Base-by-base conservation (phyloP, 208 protist species). In the Leptomonas seymouri region DNA sequence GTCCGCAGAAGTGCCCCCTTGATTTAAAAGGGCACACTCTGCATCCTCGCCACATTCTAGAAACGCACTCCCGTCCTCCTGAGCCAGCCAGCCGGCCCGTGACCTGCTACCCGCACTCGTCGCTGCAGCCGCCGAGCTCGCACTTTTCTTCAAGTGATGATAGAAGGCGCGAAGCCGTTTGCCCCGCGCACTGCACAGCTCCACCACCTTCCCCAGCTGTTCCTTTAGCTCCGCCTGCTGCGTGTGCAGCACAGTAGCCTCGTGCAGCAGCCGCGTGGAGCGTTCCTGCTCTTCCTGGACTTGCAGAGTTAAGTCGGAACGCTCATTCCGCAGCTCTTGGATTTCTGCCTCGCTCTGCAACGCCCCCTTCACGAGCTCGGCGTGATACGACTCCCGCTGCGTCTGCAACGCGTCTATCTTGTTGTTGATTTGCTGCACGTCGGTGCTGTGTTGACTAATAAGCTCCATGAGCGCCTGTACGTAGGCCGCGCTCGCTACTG, bases 281-380 rank as follows among this genome's bases (percentile, higher is more conserved):
- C 80, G 67, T 78, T 92, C 89, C 6, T 79, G 81, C 57, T 88
- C 82, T 64, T 93, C 84, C 67, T 90, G 86, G n/a, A 92, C 69
- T 63, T 83, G 71, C 39, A 89, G 60, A 2, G 74, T 71, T 15
- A 64, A 67, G 34, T 82, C 72, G 6, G 84, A 67, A 7, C 81
- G 49, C 28, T 83, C 77, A 65, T 86, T 71, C 11, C 68, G 78
- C 14, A 86, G 77, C 21, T 62, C 20, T 27, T 82, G 74, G 60
- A 85, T 68, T 44, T 77, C 82, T 25, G 53, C 69, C 60, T 80
- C 82, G 11, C 78, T 75, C 25, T 67, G 59, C 27, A 57, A 72
- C 27, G 69, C 58, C 11, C 68, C 76, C 16, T 46, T 41, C 18
- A 71, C 57, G 44, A 82, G 65, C 4, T 83, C 75, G 12, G 57